Conservation (phyloP, 495 filamentous ascomycete species). For the Sabuloglossum arenarium region DNA sequence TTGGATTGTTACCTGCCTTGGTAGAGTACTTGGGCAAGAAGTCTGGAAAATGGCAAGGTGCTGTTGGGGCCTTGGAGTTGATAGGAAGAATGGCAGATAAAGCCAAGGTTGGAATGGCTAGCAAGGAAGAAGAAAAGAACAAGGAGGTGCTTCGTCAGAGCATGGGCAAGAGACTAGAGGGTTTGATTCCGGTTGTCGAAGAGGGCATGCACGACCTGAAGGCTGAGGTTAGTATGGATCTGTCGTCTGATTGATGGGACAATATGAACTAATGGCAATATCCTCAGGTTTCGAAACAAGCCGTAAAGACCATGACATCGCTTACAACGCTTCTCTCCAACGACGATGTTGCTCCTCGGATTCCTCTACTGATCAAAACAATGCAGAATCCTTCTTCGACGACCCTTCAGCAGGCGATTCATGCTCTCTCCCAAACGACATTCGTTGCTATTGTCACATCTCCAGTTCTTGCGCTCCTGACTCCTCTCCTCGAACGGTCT, state of each 20-base stretch:
- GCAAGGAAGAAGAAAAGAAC: conserved; percentile 55
- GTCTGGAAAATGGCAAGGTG: conserved; percentile 53
- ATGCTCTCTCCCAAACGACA: conserved; percentile 92
- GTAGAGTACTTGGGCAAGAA: conserved; percentile 6
- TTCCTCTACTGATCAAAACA: conserved; percentile 80
- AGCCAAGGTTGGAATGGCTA: conserved; percentile 63
- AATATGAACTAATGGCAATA: not conserved
- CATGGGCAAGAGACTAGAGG: conserved; percentile 81
- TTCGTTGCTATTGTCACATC: conserved; percentile 95
- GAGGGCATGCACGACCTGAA: conserved; percentile 93
- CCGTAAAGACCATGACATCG: conserved; percentile 74
- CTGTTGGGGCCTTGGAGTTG: conserved; percentile 61
- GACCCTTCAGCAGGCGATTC: conserved; percentile 81
- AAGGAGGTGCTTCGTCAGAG: conserved; percentile 77
- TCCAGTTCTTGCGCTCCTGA: conserved; percentile 93
- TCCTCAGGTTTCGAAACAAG: conserved; percentile 48
- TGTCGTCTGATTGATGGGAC: not conserved
- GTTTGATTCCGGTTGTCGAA: conserved; percentile 82
- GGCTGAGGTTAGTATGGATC: conserved; percentile 34
- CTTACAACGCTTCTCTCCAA: conserved; percentile 84
- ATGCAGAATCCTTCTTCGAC: conserved; percentile 90
- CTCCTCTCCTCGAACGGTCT: conserved; percentile 80
- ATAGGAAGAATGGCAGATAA: conserved; percentile 84
- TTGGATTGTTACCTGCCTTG: conserved; percentile 4
- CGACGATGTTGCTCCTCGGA: conserved; percentile 85